Evolutionary conservation across 2,329 filamentous ascomycete species (phyloP), one percentile per base, ranked within the genome.

Genomic region (Fusarium hainanense): DNA sequence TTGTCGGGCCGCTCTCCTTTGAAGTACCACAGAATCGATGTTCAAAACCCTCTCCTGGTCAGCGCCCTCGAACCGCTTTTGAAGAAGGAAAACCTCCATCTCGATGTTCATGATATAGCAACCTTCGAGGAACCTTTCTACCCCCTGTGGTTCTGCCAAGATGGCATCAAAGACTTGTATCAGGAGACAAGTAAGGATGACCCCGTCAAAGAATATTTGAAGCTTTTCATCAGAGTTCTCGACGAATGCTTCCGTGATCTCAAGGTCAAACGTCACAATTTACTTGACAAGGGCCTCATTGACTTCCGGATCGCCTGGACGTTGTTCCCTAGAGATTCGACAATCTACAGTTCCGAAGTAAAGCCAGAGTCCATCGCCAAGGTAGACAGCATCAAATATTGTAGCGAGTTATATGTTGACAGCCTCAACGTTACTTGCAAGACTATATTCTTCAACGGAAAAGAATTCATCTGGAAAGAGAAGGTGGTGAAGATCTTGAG

Each of bases 281-380:
- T 85, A 7, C 75, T 77, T 40, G 72, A 74, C 3, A 79, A 76
- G 28, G 77, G 78, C 0, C 78, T 85, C 16, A 78, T 83, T 40
- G 79, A 79, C 40, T 85, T 80, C 70, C 75, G 77, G 32, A 76
- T 79, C 1, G 80, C 80, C 23, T 85, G 84, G 84, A 80, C 82
- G 1, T 79, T 81, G 41, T 85, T 84, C 69, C 81, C 82, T 11
- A 76, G 75, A 13, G 76, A 76, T 21, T 78, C 78, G 1, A 77
- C 79, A 30, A 71, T 83, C 43, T 82, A 83, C 68, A 80, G 76
- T 61, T 79, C 75, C 58, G 78, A 75, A 14, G 65, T 77, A 44
- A 81, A 83, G 69, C 78, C 80, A 28, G 82, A 84, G 66, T 76
- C 81, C 37, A 75, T 85, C 14, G 79, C 74, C 73, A 81, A 79